Evolutionary conservation across 441 rosid genomes (phyloP).

Genomic region (Brassica balearica): DNA sequence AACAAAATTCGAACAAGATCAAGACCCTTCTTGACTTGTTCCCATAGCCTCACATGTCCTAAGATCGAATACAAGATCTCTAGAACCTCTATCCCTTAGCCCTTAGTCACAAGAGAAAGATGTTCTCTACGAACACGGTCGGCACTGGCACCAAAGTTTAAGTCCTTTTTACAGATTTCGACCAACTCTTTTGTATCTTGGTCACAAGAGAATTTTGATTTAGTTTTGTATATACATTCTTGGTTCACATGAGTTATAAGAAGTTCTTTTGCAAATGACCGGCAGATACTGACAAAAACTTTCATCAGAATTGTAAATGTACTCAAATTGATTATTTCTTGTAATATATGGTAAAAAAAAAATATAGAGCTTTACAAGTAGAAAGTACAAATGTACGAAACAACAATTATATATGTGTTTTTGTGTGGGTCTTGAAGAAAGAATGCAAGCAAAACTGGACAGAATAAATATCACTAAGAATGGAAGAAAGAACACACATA

Average conservation of each 20-base stretch:
- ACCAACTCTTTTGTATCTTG: background rate
- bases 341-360: background rate
- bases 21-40: too few relatives aligned
- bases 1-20: too few relatives aligned
- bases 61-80: too few relatives aligned
- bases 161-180: background rate
- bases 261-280: background rate
- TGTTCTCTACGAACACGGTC: constrained; percentile 37
- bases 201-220: background rate
- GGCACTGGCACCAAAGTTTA: background rate
- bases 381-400: constrained; percentile 25
- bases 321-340: background rate
- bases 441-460: constrained; percentile 43
- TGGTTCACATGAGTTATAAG: background rate
- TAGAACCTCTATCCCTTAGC: too few relatives aligned
- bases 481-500: constrained; percentile 24
- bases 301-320: background rate
- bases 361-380: constrained; percentile 36
- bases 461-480: constrained; percentile 32
- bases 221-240: background rate
- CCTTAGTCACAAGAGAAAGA: constrained; percentile 4
- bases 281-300: background rate
- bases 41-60: too few relatives aligned
- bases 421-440: constrained; percentile 25
- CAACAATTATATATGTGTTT: background rate